A percentile compares a stretch with the other conserved stretches of the same genome.
Conservation (phyloP, 2,329 filamentous ascomycete species). For the Knufia fluminis region DNA sequence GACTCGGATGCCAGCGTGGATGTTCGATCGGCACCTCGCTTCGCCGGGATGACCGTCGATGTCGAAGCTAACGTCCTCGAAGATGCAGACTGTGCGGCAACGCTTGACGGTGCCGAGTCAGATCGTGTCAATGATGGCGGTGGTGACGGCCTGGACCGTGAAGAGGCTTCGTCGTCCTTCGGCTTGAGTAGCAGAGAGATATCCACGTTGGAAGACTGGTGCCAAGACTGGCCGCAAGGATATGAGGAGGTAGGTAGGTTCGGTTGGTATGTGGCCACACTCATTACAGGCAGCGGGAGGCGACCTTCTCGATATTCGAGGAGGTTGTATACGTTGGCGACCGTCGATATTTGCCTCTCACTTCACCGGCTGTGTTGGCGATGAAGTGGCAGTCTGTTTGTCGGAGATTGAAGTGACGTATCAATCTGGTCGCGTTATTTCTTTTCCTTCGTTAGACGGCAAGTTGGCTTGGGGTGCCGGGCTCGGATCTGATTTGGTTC, state of each 20-base stretch:
- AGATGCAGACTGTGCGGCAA: constrained; percentile 10
- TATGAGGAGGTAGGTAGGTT: neutral
- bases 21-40: constrained; percentile 20
- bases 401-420: neutral
- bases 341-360: neutral
- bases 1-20: constrained; percentile 39
- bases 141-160: constrained; percentile 1
- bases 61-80: constrained; percentile 1
- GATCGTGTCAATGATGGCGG: constrained; percentile 16
- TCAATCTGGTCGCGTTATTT: neutral
- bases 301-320: neutral
- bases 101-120: constrained; percentile 18
- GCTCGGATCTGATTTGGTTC: neutral
- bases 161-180: constrained; percentile 20
- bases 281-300: constrained; percentile 7
- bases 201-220: constrained; percentile 62
- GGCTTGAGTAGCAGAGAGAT: constrained; percentile 81
- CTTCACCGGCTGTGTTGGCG: neutral
- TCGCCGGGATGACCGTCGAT: constrained; percentile 17
- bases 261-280: constrained; percentile 2
- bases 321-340: neutral
- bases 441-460: neutral
- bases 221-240: constrained; percentile 7
- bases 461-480: neutral
- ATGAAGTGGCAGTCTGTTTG: neutral